Evolutionary conservation across 139 green algal genomes (phyloP), one percentile per base, ranked within the genome.

Genomic region (Chlorella vulgaris): DNA sequence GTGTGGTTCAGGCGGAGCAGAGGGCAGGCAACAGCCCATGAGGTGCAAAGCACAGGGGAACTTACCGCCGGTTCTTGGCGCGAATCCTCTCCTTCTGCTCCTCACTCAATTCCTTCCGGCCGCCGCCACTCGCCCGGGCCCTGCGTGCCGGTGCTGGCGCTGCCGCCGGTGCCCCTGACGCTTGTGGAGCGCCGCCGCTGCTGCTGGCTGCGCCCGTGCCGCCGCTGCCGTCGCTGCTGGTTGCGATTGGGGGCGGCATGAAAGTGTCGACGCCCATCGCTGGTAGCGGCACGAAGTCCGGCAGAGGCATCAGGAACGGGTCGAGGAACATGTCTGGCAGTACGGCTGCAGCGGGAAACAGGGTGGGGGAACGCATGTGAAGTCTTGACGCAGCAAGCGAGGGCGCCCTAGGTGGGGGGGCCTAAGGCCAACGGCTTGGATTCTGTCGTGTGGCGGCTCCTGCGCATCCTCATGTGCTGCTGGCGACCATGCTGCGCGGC

Each of bases 1-100:
- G n/a, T n/a, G n/a, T n/a, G n/a, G n/a, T n/a, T n/a, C n/a, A n/a
- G n/a, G n/a, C n/a, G n/a, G n/a, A n/a, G n/a, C n/a, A n/a, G n/a
- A n/a, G n/a, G n/a, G n/a, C n/a, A n/a, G n/a, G n/a, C n/a, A n/a
- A n/a, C n/a, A n/a, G n/a, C n/a, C n/a, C n/a, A n/a, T n/a, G n/a
- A n/a, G n/a, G n/a, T n/a, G n/a, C n/a, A n/a, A n/a, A n/a, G n/a
- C n/a, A n/a, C n/a, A n/a, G n/a, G n/a, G n/a, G n/a, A n/a, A 71
- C 73, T 22, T 58, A 81, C 74, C 74, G 40, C 28, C 76, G 26
- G 61, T 81, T 81, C 76, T 81, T 81, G 40, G 76, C 76, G 7
- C 67, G 42, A 31, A 81, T 81, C 3, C 76, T 40, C 76, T 81
- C 76, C 76, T 66, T 61, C 76, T 81, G 76, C 40, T 81, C 76